Evolutionary conservation across 2,329 filamentous ascomycete genomes (phyloP), one percentile per base, ranked within the genome.

Genomic region (Sarocladiaceae sp.): DNA sequence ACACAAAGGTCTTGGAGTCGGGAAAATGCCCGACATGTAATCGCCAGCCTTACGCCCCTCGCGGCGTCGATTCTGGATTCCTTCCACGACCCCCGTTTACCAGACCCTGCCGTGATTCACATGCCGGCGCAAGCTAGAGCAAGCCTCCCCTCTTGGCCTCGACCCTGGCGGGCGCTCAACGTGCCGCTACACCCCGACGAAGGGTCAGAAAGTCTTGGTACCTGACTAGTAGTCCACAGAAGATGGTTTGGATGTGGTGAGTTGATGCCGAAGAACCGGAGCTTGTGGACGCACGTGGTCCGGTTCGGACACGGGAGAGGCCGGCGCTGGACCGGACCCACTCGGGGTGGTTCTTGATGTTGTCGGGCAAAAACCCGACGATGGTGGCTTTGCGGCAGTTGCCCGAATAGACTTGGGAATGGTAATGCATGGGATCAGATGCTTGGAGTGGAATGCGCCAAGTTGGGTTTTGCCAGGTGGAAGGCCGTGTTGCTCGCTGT

Each of bases 261-360:
- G n/a, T n/a, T n/a, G n/a, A n/a, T 44, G 40, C 40, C 40, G 40
- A n/a, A 26, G 40, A 25, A 22, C 22, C 40, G 40, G 40, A 20
- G 5, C n/a, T 23, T 3, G n/a, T 10, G 40, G n/a, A 4, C 10
- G 26, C 44, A 48, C 44, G 44, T 33, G 44, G 44, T 17, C 26
- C 44, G 7, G 28, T 48, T 17, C 44, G 10, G 44, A 33, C 25
- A 48, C n/a, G 44, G 26, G 44, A 48, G 3, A 48, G 44, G 44
- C 22, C 18, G 15, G 11, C 4, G 26, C 8, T 8, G 26, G 26
- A 33, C 5, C 17, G 44, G 44, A 15, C 17, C 44, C 44, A 31
- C 25, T 11, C 17, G 8, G 40, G 40, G 13, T 26, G 20, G 5
- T 28, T 22, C 12, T 44, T 23, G 22, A 10, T 23, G 37, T 20